These are phyloP conservation scores for Curvularia spicifera DNA, from an alignment of 2,329 filamentous ascomycete species.

Conservation along the genomic window DNA sequence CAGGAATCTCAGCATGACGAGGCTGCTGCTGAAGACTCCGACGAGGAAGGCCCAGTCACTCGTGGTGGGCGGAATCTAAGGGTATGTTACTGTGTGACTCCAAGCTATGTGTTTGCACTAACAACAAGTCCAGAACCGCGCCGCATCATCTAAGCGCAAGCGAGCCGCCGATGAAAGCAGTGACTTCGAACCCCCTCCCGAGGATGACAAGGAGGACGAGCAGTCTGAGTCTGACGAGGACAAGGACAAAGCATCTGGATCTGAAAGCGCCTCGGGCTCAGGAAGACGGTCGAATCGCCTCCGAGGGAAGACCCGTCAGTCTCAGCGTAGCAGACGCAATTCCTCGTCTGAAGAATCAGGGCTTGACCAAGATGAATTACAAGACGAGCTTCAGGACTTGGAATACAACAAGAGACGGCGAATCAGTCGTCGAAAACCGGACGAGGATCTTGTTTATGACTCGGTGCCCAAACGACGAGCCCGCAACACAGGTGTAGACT, in stretches of 20 bases:
- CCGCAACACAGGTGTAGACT: slow-evolving; percentile 73
- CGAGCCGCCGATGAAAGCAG: slow-evolving; percentile 63
- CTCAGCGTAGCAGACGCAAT: slow-evolving; percentile 56
- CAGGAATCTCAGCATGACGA: slow-evolving; percentile 52
- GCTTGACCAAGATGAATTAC: slow-evolving; percentile 44
- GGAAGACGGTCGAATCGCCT: slow-evolving; percentile 61
- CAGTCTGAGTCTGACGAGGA: slow-evolving; percentile 60
- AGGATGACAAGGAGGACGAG: slow-evolving; percentile 61
- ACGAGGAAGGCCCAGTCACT: slow-evolving; percentile 62
- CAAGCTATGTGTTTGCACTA: slow-evolving; percentile 21
- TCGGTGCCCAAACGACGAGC: slow-evolving; percentile 67
- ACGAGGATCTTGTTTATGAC: slow-evolving; percentile 59
- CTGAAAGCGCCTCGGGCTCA: slow-evolving; percentile 47
- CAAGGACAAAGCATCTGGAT: slow-evolving; percentile 49
- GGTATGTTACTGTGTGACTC: slow-evolving; percentile 18
- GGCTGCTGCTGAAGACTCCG: slow-evolving; percentile 50
- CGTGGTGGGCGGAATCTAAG: slow-evolving; percentile 53
- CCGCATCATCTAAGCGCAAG: slow-evolving; percentile 43
- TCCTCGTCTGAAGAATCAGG: slow-evolving; percentile 56
- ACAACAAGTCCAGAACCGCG: slow-evolving; percentile 35
- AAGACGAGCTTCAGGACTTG: slow-evolving; percentile 61
- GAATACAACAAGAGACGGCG: slow-evolving; percentile 57
- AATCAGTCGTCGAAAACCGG: slow-evolving; percentile 38
- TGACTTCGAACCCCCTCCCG: slow-evolving; percentile 67
- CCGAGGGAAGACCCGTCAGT: slow-evolving; percentile 54